Evolutionary conservation across 371 early-diverging fungal species (phyloP).

Genomic region (Mucor irregularis): DNA sequence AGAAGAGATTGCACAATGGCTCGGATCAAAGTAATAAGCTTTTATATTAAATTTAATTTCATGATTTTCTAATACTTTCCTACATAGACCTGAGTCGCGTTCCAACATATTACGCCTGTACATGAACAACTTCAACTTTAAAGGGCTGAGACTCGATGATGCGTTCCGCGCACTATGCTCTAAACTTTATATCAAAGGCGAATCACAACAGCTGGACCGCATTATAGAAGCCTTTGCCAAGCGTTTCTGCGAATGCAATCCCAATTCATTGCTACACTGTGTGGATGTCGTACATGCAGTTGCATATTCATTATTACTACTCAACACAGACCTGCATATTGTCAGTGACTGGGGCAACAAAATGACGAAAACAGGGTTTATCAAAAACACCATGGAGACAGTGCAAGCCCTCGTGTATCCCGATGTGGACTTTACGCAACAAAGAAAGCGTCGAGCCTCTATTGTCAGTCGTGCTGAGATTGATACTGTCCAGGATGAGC

Average conservation of each 20-base stretch:
- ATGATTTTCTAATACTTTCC: not conserved
- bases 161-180: slow-evolving; percentile 74
- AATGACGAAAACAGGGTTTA: slow-evolving; percentile 55
- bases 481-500: too few species aligned
- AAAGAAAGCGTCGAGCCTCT: slow-evolving; percentile 5
- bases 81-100: slow-evolving; percentile 6
- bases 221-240: slow-evolving; percentile 77
- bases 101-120: slow-evolving; percentile 44
- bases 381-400: slow-evolving; percentile 55
- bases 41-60: not conserved
- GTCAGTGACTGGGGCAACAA: slow-evolving; percentile 49
- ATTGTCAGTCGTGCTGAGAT: slow-evolving; percentile 6
- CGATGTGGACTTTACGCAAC: not conserved
- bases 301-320: slow-evolving; percentile 78
- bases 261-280: slow-evolving; percentile 6
- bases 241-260: slow-evolving; percentile 80
- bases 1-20: slow-evolving; percentile 20
- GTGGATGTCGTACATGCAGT: slow-evolving; percentile 77
- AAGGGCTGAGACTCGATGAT: slow-evolving; percentile 62
- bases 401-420: slow-evolving; percentile 26
- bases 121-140: slow-evolving; percentile 77
- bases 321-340: slow-evolving; percentile 90
- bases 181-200: slow-evolving; percentile 77
- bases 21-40: slow-evolving; percentile 17
- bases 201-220: slow-evolving; percentile 87